Evolutionary conservation across 805 yeast genomes (phyloP), one percentile per base, ranked within the genome.

Genomic region (Diddensiella santjacobensis): DNA sequence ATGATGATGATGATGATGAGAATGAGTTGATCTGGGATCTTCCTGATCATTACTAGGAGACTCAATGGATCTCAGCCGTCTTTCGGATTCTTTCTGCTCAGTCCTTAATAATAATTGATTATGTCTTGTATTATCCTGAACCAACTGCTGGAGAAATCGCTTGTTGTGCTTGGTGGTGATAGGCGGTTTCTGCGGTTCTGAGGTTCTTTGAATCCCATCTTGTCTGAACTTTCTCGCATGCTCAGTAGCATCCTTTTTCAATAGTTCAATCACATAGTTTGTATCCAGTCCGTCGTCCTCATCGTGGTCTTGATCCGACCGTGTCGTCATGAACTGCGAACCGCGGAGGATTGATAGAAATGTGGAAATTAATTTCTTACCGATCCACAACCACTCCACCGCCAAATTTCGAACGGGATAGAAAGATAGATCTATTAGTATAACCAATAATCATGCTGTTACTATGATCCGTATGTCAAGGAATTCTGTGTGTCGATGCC

Each of bases 201-300:
- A n/a, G 3, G 35, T 38, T n/a, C 17, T n/a, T 18, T 36, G 35
- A 26, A 8, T 8, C 4, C 50, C 47, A n/a, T 4, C 15, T 17
- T 36, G n/a, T 33, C 30, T 37, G 35, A 30, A 41, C 11, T 19
- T 24, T 13, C 33, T 19, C 4, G 36, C 44, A 23, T 22, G 26
- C 30, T 17, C n/a, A n/a, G 23, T 24, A 13, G 55, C 55, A 40
- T 51, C 55, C 13, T 42, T 24, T 30, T 48, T 51, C 20, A 51
- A 38, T 26, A 51, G 36, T 4, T 51, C 43, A 5, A 48, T 42
- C 30, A 51, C 41, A 30, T 48, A 35, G 3, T 49, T 40, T n/a
- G 17, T 13, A 36, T 42, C 45, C 15, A 18, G 18, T 2, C 38
- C 44, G 3, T 36, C 31, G 4, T 42, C 44, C 22, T 45, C 39